Evolutionary conservation across 2,329 filamentous ascomycete genomes (phyloP).

Genomic region (Lithohypha guttulata): DNA sequence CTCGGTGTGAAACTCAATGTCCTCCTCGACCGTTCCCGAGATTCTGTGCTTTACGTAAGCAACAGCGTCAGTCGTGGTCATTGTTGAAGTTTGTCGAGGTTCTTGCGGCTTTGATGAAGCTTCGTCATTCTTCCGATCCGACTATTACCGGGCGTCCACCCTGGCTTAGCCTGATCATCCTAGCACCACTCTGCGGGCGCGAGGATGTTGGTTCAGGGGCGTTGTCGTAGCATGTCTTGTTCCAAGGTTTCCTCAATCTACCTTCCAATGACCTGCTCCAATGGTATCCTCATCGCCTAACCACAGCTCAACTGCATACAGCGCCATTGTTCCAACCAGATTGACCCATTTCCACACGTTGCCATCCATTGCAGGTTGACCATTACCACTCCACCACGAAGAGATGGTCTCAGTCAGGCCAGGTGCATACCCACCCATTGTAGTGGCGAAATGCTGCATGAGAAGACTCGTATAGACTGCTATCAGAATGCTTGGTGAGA

Average conservation of each 20-base stretch:
- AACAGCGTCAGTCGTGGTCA: too few relatives aligned
- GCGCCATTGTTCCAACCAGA: slow-evolving; percentile 71
- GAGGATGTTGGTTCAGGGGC: neutral
- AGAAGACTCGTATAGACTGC: slow-evolving; percentile 92
- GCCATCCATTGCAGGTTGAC: slow-evolving; percentile 70
- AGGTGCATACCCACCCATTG: slow-evolving; percentile 40
- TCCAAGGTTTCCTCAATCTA: slow-evolving; percentile 50
- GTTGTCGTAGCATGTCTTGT: too few relatives aligned
- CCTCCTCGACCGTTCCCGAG: too few relatives aligned
- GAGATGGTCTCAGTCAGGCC: slow-evolving; percentile 47
- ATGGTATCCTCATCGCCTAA: slow-evolving; percentile 63
- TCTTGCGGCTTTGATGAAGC: too few relatives aligned
- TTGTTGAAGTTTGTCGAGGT: too few relatives aligned
- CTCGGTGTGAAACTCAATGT: too few relatives aligned
- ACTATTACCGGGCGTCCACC: too few relatives aligned
- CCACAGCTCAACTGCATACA: slow-evolving; percentile 86
- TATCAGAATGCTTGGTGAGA: slow-evolving; percentile 87
- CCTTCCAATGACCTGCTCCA: slow-evolving; percentile 83
- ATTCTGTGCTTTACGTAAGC: too few relatives aligned
- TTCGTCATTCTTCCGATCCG: too few relatives aligned
- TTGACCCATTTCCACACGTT: slow-evolving; percentile 94
- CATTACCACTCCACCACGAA: slow-evolving; percentile 62
- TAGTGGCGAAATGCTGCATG: slow-evolving; percentile 86
- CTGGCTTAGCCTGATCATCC: too few relatives aligned
- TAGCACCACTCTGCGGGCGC: too few relatives aligned